Evolutionary conservation across 2,329 filamentous ascomycete genomes (phyloP).

Genomic region (Teratosphaeria viscida): DNA sequence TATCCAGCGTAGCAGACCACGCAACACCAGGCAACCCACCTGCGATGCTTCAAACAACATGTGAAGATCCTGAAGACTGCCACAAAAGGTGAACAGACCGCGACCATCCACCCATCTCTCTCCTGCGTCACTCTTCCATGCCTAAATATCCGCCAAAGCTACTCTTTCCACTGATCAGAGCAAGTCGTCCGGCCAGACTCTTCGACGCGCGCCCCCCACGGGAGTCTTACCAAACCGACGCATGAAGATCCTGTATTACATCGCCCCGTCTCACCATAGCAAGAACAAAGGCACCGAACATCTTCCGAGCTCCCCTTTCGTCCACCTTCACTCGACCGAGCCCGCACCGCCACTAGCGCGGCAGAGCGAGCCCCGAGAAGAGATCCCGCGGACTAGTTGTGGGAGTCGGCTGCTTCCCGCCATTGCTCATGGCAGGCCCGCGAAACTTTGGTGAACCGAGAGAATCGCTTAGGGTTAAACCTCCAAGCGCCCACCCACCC

Average conservation of each 20-base stretch:
- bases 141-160: constrained; percentile 34
- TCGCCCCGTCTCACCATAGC: not conserved
- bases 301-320: constrained; percentile 23
- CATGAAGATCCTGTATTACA: constrained; percentile 49
- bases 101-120: constrained; percentile 43
- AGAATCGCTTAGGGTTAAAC: constrained; percentile 87
- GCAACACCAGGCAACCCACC: constrained; percentile 6
- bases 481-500: constrained; percentile 38
- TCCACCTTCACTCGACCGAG: constrained; percentile 8
- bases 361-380: constrained; percentile 3
- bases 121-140: constrained; percentile 19
- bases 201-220: constrained; percentile 66
- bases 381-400: constrained; percentile 47
- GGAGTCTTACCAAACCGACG: constrained; percentile 70
- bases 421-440: constrained; percentile 10
- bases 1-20: constrained; percentile 26
- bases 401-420: constrained; percentile 55
- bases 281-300: constrained; percentile 19
- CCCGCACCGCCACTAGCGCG: constrained; percentile 3
- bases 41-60: constrained; percentile 6
- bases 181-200: constrained; percentile 62
- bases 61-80: constrained; percentile 42
- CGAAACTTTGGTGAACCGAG: constrained; percentile 50
- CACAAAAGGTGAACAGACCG: constrained; percentile 33
- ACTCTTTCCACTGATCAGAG: constrained; percentile 46